Conservation (phyloP, 495 filamentous ascomycete genomes). For the Penicillium psychrofluorescens region DNA sequence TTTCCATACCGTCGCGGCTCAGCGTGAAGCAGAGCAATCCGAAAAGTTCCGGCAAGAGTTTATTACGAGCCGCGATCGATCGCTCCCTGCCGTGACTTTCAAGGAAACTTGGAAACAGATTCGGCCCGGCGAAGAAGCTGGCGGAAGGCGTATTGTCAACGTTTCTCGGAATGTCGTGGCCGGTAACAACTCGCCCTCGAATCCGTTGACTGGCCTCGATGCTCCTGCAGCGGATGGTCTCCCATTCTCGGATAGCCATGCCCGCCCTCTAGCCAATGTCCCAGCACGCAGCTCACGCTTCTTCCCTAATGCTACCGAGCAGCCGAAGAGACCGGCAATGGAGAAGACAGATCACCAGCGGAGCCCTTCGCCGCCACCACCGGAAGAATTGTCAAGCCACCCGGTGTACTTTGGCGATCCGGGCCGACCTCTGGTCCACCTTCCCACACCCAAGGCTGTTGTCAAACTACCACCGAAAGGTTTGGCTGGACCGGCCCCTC, state of each 20-base stretch:
- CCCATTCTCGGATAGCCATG: conserved; percentile 27
- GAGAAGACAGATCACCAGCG: conserved; percentile 25
- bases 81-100: conserved; percentile 38
- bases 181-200: conserved; percentile 8
- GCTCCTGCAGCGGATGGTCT: conserved; percentile 23
- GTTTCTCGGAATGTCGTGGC: no score
- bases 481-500: conserved; percentile 32
- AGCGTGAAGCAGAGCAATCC: conserved; percentile 36
- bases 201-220: conserved; percentile 30
- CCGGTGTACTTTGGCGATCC: conserved; percentile 63
- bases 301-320: conserved; percentile 52
- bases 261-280: conserved; percentile 30
- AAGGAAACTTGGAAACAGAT: conserved; percentile 61
- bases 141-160: conserved; percentile 5
- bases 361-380: conserved; percentile 62
- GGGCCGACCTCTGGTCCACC: conserved; percentile 56
- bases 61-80: conserved; percentile 26
- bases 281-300: conserved; percentile 56
- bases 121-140: conserved; percentile 29
- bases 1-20: conserved; percentile 33
- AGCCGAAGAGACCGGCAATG: conserved; percentile 26
- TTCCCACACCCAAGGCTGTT: conserved; percentile 60
- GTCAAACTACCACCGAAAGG: conserved; percentile 63
- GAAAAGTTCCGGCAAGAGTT: conserved; percentile 31
- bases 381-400: conserved; percentile 57